Evolutionary conservation across 2,329 filamentous ascomycete genomes (phyloP), one percentile per base, ranked within the genome.

Genomic region (Rutstroemia sp.): DNA sequence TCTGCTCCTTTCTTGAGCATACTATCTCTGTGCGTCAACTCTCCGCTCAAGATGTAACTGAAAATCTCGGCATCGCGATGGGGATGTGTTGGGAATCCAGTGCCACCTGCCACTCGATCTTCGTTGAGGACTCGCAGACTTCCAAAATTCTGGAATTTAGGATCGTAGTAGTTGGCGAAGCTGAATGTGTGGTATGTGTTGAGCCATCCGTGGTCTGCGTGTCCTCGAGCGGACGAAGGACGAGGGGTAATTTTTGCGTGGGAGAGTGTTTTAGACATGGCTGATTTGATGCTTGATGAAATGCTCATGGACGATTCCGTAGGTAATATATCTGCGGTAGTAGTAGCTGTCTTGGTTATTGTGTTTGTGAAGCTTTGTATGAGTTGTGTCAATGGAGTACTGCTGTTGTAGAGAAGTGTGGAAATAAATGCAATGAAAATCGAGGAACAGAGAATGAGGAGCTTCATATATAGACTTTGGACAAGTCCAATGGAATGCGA

Each of bases 51-150:
- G 66, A 95, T 86, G 73, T 95, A 94, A 68, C 80, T 86, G 78
- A 92, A 95, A 73, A 95, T 95, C 72, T 95, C 88, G 71, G 90
- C 92, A 71, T 95, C 88, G 61, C 86, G 81, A 72, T 95, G 91
- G 25, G 84, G 84, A 69, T 95, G 91, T 0, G 88, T 91, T 4
- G 90, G 89, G 73, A 95, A 95, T 4, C 90, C 90, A 9, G 79
- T 83, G 58, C 82, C 80, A 27, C 85, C 75, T 66, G 82, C 80
- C 37, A 95, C 90, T 37, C 89, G 86, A 71, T 95, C 90, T 74
- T 96, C 90, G 68, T 95, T 95, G 66, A 95, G 84, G 41, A 95
- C 90, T 56, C 90, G 83, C 48, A 95, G 79, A 25, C 85, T 80
- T 7, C 91, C 90, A 68, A 88, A 95, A 61, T 54, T 16, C 23